Percentiles rank a stretch among this genome's conserved stretches.
Evolutionary conservation across 805 yeast genomes (phyloP).

Genomic region (Candida awuae): DNA sequence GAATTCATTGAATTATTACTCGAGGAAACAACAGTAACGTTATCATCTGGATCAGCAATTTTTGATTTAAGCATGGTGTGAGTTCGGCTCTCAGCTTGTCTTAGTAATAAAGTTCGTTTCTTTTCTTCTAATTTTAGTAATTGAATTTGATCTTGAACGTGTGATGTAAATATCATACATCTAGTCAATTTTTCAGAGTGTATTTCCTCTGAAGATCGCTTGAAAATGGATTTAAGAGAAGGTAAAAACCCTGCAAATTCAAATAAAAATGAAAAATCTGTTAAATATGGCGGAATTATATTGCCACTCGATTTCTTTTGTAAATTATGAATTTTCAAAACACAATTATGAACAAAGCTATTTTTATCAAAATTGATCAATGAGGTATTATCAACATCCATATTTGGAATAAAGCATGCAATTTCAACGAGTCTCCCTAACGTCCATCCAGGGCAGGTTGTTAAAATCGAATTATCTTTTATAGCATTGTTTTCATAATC

Average conservation of each 20-base stretch:
- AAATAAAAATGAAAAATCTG: slow-evolving; percentile 46
- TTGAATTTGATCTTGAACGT: slow-evolving; percentile 42
- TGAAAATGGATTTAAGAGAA: slow-evolving; percentile 29
- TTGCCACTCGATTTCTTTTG: slow-evolving; percentile 27
- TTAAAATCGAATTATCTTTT: slow-evolving; percentile 33
- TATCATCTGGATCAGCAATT: too few species aligned
- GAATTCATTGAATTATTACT: too few species aligned
- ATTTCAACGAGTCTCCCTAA: slow-evolving; percentile 71
- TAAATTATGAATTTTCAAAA: slow-evolving; percentile 45
- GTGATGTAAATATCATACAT: slow-evolving; percentile 33
- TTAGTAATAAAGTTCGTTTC: slow-evolving; percentile 20
- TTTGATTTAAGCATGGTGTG: too few species aligned
- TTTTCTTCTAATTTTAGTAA: slow-evolving; percentile 43
- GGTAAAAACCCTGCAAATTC: slow-evolving; percentile 39
- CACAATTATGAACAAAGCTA: slow-evolving; percentile 55
- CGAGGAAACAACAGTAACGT: too few species aligned
- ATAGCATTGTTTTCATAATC: slow-evolving; percentile 6
- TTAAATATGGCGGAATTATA: slow-evolving; percentile 20
- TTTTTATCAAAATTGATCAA: slow-evolving; percentile 82
- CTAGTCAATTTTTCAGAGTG: slow-evolving; percentile 27
- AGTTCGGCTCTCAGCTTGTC: slow-evolving; percentile 22
- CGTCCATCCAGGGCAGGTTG: slow-evolving; percentile 92
- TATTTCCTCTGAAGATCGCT: slow-evolving; percentile 28
- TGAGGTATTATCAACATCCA: slow-evolving; percentile 53
- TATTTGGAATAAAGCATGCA: slow-evolving; percentile 70